Evolutionary conservation across 345 rosid species (phyloP).

Genomic region (Gossypium raimondii): DNA sequence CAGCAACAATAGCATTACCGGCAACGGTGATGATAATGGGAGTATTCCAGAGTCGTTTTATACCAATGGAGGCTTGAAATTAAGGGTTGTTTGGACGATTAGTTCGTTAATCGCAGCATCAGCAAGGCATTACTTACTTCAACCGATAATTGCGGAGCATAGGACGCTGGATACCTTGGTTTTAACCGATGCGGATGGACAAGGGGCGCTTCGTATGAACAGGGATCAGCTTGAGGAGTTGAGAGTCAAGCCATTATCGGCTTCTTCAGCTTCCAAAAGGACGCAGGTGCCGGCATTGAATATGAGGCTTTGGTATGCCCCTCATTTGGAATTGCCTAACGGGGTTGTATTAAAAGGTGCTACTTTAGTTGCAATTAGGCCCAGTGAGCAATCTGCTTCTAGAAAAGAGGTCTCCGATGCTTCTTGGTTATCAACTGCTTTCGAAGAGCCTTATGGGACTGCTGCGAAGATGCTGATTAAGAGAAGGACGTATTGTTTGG

Average conservation of each 20-base stretch:
- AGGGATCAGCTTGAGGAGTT: conserved; percentile 88
- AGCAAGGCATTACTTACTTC: conserved; percentile 83
- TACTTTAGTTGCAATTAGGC: conserved; percentile 89
- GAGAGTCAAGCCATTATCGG: conserved; percentile 80
- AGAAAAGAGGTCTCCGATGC: conserved; percentile 68
- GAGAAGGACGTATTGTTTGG: conserved; percentile 90
- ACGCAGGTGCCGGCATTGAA: conserved; percentile 86
- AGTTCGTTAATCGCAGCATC: conserved; percentile 94
- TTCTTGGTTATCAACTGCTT: conserved; percentile 73
- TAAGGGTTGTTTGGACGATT: conserved; percentile 97
- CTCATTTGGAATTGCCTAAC: conserved; percentile 67
- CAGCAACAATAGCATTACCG: neutral
- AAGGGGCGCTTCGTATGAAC: conserved; percentile 90
- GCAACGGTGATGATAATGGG: conserved; percentile 55
- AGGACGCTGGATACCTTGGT: conserved; percentile 79
- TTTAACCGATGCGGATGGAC: conserved; percentile 82
- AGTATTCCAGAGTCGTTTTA: conserved; percentile 95
- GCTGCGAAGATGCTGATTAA: conserved; percentile 88
- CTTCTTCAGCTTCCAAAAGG: conserved; percentile 92
- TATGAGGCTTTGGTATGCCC: conserved; percentile 97
- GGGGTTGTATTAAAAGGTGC: conserved; percentile 86
- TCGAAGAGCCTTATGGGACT: conserved; percentile 78
- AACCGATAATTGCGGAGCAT: conserved; percentile 82
- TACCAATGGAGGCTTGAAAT: conserved; percentile 82
- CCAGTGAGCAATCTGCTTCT: conserved; percentile 56